A percentile compares a stretch with the other conserved stretches of the same genome.
Evolutionary conservation across 495 filamentous ascomycete species (phyloP).

Genomic region (Aspergillus taichungensis): DNA sequence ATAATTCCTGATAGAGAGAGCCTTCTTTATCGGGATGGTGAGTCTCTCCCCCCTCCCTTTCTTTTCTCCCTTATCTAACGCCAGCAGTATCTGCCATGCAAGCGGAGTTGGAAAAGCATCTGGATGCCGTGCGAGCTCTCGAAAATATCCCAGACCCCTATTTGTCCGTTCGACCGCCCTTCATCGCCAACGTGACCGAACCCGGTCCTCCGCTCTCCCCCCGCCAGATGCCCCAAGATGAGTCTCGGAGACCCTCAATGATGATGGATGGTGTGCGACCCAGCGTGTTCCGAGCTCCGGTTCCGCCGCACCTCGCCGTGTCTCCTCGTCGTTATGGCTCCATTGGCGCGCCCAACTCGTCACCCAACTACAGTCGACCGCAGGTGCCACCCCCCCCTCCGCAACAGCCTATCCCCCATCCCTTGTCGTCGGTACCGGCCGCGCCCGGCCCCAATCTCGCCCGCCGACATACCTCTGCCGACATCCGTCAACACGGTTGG

Average conservation of each 20-base stretch:
- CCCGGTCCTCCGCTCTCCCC: constrained; percentile 78
- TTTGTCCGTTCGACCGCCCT: constrained; percentile 66
- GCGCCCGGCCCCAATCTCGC: constrained; percentile 64
- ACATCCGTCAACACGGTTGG: constrained; percentile 90
- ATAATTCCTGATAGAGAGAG: constrained; percentile 60
- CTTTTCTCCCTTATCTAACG: constrained; percentile 9
- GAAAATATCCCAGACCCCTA: constrained; percentile 73
- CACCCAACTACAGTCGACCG: constrained; percentile 54
- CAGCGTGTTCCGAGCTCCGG: constrained; percentile 53
- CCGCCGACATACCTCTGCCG: constrained; percentile 88
- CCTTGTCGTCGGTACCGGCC: constrained; percentile 64
- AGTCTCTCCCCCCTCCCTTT: constrained; percentile 8
- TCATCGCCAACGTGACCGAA: constrained; percentile 64
- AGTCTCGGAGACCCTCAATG: constrained; percentile 59
- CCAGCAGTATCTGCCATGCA: constrained; percentile 69
- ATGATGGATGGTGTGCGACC: constrained; percentile 19
- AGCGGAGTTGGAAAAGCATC: constrained; percentile 74
- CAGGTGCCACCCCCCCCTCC: constrained; percentile 61
- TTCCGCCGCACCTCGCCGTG: constrained; percentile 67
- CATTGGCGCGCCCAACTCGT: constrained; percentile 65
- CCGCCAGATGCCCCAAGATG: constrained; percentile 79
- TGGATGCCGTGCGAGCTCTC: constrained; percentile 57
- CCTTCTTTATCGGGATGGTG: constrained; percentile 50
- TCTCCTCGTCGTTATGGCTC: constrained; percentile 79
- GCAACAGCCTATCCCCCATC: constrained; percentile 61